phyloP scores from a whole-genome alignment of 2,329 filamentous ascomycete genomes.

The Sporothrix luriei region DNA sequence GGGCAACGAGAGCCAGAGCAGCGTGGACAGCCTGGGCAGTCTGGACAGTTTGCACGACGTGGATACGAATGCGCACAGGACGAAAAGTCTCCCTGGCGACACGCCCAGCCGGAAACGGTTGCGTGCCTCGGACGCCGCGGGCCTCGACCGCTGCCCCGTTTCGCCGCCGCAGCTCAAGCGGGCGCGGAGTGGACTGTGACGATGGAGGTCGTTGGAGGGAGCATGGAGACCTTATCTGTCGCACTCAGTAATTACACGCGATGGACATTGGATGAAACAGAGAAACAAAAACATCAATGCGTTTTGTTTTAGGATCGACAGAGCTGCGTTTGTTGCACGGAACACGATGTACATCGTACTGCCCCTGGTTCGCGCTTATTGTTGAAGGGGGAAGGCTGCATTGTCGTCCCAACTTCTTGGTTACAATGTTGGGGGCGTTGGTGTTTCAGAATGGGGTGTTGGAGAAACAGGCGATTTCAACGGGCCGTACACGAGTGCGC shows the following conservation, averaged over 20 bases:
- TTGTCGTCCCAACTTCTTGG: slow-evolving; percentile 19
- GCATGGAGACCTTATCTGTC: too few relatives aligned
- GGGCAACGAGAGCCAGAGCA: slow-evolving; percentile 12
- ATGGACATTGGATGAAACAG: slow-evolving; percentile 5
- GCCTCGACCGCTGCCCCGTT: slow-evolving; percentile 5
- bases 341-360: too few relatives aligned
- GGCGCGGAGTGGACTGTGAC: slow-evolving; percentile 22
- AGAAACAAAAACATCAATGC: slow-evolving; percentile 18
- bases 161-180: slow-evolving; percentile 34
- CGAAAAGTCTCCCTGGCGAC: background rate
- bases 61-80: background rate
- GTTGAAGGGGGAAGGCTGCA: background rate
- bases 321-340: background rate
- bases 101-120: slow-evolving; percentile 10
- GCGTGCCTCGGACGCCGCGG: background rate
- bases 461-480: background rate
- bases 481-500: background rate
- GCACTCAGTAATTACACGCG: too few relatives aligned
- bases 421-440: background rate
- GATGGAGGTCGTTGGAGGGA: too few relatives aligned
- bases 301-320: slow-evolving; percentile 12
- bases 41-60: background rate
- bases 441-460: background rate
- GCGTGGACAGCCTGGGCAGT: background rate
- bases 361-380: background rate